Conservation (phyloP, 164 flowering plant species). For the Chimonanthus praecox region DNA sequence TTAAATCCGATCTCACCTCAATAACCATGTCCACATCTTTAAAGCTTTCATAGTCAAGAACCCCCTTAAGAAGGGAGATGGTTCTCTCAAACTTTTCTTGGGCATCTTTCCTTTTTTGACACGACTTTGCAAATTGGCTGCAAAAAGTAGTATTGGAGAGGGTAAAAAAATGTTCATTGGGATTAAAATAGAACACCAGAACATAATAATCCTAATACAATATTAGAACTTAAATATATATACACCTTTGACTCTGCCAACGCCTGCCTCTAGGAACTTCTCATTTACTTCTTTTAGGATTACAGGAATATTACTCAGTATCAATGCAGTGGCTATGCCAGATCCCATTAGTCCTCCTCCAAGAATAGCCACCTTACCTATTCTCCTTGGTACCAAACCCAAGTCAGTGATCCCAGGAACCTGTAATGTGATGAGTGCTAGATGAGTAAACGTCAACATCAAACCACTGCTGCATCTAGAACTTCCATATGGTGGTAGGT, state of each 20-base stretch:
- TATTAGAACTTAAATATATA: background rate
- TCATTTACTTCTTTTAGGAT: conserved; percentile 87
- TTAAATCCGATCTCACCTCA: conserved; percentile 44
- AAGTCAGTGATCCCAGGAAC: conserved; percentile 82
- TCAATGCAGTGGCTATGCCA: conserved; percentile 88
- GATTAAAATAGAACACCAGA: background rate
- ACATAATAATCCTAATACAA: background rate
- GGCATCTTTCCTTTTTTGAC: conserved; percentile 85
- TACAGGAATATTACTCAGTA: conserved; percentile 68
- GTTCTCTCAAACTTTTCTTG: conserved; percentile 70
- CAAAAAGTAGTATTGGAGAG: conserved; percentile 1
- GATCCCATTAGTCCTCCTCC: conserved; percentile 99
- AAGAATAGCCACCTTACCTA: conserved; percentile 74
- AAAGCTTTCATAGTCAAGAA: conserved; percentile 78
- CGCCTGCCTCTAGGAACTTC: conserved; percentile 72
- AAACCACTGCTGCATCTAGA: background rate
- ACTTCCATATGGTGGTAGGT: background rate
- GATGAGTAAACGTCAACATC: background rate
- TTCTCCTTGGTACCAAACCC: conserved; percentile 68
- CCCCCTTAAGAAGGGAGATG: conserved; percentile 71
- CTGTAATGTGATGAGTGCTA: conserved; percentile 26
- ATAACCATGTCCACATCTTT: conserved; percentile 92
- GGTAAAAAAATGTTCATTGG: background rate
- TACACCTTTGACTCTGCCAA: conserved; percentile 74
- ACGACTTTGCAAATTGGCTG: conserved; percentile 88